Evolutionary conservation across 495 filamentous ascomycete genomes (phyloP).

Genomic region (Penicillium nucicola): DNA sequence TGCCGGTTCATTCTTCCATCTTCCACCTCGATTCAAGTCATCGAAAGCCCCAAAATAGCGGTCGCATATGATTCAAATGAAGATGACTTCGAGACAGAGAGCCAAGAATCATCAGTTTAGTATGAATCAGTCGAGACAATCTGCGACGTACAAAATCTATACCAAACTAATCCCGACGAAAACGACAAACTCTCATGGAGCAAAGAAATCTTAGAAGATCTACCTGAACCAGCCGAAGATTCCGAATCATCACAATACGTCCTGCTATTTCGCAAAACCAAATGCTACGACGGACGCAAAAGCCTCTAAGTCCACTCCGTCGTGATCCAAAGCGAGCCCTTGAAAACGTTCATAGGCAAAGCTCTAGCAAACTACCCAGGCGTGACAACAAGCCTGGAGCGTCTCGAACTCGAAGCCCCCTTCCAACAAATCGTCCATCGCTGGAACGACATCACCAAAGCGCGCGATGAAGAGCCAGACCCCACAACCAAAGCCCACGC

Average conservation of each 20-base stretch:
- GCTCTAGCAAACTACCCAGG: slow-evolving; percentile 63
- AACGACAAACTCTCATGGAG: slow-evolving; percentile 27
- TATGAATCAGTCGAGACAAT: slow-evolving; percentile 19
- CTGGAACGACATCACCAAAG: slow-evolving; percentile 53
- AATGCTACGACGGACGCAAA: slow-evolving; percentile 58
- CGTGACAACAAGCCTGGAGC: slow-evolving; percentile 56
- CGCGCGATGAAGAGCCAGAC: slow-evolving; percentile 46
- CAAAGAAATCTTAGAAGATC: slow-evolving; percentile 38
- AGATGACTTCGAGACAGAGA: not conserved
- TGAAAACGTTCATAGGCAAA: slow-evolving; percentile 54
- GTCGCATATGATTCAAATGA: not conserved
- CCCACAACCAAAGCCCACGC: slow-evolving; percentile 51
- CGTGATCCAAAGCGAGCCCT: slow-evolving; percentile 60
- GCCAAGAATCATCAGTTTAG: not conserved
- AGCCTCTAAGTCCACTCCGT: slow-evolving; percentile 60
- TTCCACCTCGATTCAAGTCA: too few species aligned
- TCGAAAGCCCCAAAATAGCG: too few species aligned
- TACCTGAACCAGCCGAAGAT: slow-evolving; percentile 49
- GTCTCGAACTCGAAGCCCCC: slow-evolving; percentile 55
- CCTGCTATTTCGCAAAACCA: slow-evolving; percentile 50
- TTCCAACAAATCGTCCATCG: slow-evolving; percentile 67
- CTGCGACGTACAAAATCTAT: slow-evolving; percentile 30
- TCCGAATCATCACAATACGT: slow-evolving; percentile 50
- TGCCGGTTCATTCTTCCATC: too few species aligned
- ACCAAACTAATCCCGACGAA: slow-evolving; percentile 27